phyloP scores from a whole-genome alignment of 1,284 basidiomycete species.

The Phellopilus nigrolimitatus region DNA sequence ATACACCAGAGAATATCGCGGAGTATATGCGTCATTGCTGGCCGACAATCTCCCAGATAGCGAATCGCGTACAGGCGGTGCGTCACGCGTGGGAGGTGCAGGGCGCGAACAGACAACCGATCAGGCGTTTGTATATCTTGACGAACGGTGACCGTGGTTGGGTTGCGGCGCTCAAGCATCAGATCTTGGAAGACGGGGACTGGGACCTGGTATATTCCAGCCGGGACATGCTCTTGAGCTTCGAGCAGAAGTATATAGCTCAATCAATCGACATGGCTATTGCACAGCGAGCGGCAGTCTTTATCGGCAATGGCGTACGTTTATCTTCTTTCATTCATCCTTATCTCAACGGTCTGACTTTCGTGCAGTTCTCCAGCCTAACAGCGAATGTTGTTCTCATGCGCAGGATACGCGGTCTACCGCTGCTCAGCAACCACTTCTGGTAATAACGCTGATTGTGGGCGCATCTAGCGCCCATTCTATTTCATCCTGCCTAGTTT shows the following conservation, averaged over 20 bases:
- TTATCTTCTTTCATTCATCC: neutral
- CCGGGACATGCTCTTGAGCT: constrained; percentile 22
- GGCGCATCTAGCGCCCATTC: too few relatives aligned
- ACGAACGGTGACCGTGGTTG: constrained; percentile 34
- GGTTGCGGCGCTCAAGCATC: constrained; percentile 28
- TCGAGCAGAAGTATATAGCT: constrained; percentile 31
- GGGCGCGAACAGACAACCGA: constrained; percentile 1
- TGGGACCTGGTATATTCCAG: constrained; percentile 20
- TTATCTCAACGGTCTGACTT: neutral
- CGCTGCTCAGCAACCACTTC: constrained; percentile 12
- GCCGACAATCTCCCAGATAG: constrained; percentile 38
- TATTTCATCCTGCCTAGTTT: too few relatives aligned
- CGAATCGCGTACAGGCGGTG: constrained; percentile 32
- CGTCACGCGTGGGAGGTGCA: constrained; percentile 23
- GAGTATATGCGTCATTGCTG: constrained; percentile 38
- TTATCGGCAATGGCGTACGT: constrained; percentile 41
- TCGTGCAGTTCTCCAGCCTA: constrained; percentile 28
- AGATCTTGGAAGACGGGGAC: constrained; percentile 18
- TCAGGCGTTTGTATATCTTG: constrained; percentile 34
- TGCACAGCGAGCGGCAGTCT: constrained; percentile 36
- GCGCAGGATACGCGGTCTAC: constrained; percentile 22
- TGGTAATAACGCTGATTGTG: constrained; percentile 5
- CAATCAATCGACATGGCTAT: constrained; percentile 39
- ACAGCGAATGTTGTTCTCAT: constrained; percentile 28
- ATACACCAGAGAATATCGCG: constrained; percentile 20